Evolutionary conservation across 331 rosid species (phyloP), one percentile per base, ranked within the genome.

Genomic region (Acacia concinna): DNA sequence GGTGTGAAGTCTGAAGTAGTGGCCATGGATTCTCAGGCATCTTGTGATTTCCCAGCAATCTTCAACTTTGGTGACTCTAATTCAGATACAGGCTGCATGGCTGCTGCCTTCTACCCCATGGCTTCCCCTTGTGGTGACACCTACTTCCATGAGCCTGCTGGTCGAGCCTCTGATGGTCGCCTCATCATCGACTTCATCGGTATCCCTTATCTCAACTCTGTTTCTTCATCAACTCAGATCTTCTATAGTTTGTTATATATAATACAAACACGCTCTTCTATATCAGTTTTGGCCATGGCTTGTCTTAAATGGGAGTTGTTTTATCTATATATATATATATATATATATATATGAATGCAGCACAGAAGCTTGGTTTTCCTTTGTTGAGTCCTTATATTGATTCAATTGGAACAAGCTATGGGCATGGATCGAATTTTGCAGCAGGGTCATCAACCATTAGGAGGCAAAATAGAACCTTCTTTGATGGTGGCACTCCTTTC

Each of bases 31-130:
- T 27, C 80, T 9, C 31, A 68, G 28, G 1, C 31, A 41, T 46
- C 83, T 27, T 92, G 98, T 78, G 78, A 78, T 30, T 94, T 90
- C 72, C 79, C 85, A 13, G 90, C 98, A 10, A 88, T 94, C 35
- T 94, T 89, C 83, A 92, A 90, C 84, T 92, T 94, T 57, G 97
- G 97, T n/a, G 98, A 94, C 66, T 94, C 93, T 0, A 94, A 94
- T 74, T 94, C 98, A n/a, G 98, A 94, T 41, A 94, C 98, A 12
- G 98, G 98, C 1, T 89, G 89, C 40, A 88, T 82, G 78, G 83
- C 96, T 3, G 93, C 97, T n/a, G 92, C 97, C 27, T 90, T 92
- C 74, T 92, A 72, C 80, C 90, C 86, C 0, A 71, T 81, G 41
- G 76, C 43, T 34, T 71, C 82, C 23, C 97, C 97, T 0, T 79